A percentile compares a stretch with the other conserved stretches of the same genome.
Evolutionary conservation across 2,329 filamentous ascomycete species (phyloP).

Genomic region (Apiospora malaysiana): DNA sequence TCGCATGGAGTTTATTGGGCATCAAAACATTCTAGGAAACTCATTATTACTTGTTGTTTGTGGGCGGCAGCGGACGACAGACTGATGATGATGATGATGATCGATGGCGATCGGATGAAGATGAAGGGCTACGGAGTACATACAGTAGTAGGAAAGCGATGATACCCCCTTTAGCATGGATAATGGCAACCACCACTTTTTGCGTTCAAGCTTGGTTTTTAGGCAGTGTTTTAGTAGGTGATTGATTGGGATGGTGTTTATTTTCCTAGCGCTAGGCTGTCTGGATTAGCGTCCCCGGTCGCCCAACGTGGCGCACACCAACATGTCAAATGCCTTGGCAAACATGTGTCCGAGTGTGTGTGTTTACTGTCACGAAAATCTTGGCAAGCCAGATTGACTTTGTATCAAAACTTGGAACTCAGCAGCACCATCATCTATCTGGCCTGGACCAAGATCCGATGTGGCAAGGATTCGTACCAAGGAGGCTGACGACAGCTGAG

Average conservation of each 20-base stretch:
- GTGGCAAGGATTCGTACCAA: neutral
- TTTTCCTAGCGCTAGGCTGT: neutral
- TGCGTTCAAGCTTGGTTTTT: neutral
- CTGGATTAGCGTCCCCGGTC: neutral
- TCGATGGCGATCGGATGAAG: neutral
- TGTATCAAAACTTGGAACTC: neutral
- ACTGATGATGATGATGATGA: neutral
- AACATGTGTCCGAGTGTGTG: neutral
- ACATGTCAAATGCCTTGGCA: neutral
- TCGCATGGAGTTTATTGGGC: constrained; percentile 11
- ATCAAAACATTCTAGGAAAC: neutral
- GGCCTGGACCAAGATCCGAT: neutral
- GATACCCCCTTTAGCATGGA: constrained; percentile 1
- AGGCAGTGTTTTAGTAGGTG: neutral
- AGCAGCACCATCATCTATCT: neutral
- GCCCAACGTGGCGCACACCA: neutral
- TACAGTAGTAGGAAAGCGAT: constrained; percentile 8
- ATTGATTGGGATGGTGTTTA: no score
- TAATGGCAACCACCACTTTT: neutral
- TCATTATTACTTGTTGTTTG: neutral
- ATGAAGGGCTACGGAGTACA: neutral
- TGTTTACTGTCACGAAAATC: neutral
- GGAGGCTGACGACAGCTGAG: neutral
- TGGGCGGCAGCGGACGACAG: neutral
- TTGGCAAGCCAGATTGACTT: neutral